These are phyloP conservation scores for Chaetomium sp. DNA, from an alignment of 2,329 filamentous ascomycete species.

Conservation along the genomic window DNA sequence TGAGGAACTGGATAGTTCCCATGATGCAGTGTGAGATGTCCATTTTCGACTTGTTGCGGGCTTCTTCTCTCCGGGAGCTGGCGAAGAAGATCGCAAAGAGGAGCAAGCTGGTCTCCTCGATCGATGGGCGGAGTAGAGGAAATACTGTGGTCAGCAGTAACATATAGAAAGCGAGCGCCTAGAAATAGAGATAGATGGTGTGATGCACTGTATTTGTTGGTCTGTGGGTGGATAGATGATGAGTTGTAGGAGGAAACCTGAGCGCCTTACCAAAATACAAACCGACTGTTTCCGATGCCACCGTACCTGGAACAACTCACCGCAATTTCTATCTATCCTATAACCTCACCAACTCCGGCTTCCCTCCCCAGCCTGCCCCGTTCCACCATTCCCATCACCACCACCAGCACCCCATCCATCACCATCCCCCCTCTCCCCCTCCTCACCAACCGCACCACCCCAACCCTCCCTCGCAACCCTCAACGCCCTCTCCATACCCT, in stretches of 20 bases:
- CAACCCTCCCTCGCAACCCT: conserved; percentile 54
- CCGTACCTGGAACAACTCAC: background rate
- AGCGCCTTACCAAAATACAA: background rate
- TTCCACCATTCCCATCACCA: background rate
- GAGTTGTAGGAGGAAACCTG: background rate
- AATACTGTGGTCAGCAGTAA: background rate
- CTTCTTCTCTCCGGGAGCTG: conserved; percentile 1
- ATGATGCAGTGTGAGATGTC: conserved; percentile 1
- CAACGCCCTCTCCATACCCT: conserved; percentile 78
- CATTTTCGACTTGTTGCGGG: background rate
- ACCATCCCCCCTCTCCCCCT: background rate
- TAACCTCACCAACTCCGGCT: conserved; percentile 1
- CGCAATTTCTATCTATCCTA: background rate
- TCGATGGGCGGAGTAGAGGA: background rate
- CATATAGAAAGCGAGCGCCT: background rate
- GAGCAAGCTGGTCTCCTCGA: background rate
- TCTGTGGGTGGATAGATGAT: background rate
- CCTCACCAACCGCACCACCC: background rate
- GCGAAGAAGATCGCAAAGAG: background rate
- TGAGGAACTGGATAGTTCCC: conserved; percentile 42
- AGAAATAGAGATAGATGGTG: background rate
- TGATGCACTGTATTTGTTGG: background rate
- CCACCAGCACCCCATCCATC: conserved; percentile 3
- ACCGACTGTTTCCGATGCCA: background rate
- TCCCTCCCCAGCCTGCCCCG: conserved; percentile 1